Percentiles rank a stretch among this genome's conserved stretches.
These are phyloP conservation scores for Colletotrichum somersetense DNA, from an alignment of 2,329 filamentous ascomycete genomes.

Conservation along the genomic window DNA sequence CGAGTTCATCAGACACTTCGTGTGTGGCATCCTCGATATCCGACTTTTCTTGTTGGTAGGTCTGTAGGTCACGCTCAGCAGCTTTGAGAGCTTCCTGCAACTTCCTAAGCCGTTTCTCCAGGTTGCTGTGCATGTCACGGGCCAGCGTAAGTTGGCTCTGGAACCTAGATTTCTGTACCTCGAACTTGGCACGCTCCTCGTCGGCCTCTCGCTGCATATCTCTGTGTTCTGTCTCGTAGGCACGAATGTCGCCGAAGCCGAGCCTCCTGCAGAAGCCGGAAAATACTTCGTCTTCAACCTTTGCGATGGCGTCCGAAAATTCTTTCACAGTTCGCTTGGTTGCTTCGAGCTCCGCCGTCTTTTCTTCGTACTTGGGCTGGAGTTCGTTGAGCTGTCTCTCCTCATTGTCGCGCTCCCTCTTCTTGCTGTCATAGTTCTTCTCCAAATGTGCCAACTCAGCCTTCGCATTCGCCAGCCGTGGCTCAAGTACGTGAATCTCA, in stretches of 20 bases:
- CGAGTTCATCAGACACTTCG: constrained; percentile 80
- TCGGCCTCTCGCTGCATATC: constrained; percentile 90
- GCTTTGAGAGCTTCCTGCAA: constrained; percentile 76
- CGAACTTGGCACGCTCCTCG: constrained; percentile 88
- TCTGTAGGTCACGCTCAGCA: constrained; percentile 76
- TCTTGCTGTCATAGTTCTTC: constrained; percentile 87
- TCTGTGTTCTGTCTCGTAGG: constrained; percentile 94
- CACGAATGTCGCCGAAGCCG: constrained; percentile 89
- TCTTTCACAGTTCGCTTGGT: constrained; percentile 64
- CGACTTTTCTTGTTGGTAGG: constrained; percentile 79
- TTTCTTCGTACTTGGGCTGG: constrained; percentile 81
- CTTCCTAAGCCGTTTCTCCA: constrained; percentile 75
- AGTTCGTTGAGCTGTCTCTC: constrained; percentile 80
- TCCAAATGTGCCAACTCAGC: constrained; percentile 84
- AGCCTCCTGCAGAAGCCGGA: constrained; percentile 85
- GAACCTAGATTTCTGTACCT: constrained; percentile 83
- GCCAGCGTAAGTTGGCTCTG: constrained; percentile 72
- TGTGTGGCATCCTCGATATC: constrained; percentile 80
- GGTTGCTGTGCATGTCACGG: constrained; percentile 64
- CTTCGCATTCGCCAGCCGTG: constrained; percentile 77
- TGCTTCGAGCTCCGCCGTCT: constrained; percentile 75
- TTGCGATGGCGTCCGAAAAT: constrained; percentile 74
- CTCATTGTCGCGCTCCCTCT: constrained; percentile 81
- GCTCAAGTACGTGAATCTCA: constrained; percentile 83
- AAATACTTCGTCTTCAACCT: constrained; percentile 91